Base-by-base conservation (phyloP, 805 yeast genomes). In the Yarrowia sp. region DNA sequence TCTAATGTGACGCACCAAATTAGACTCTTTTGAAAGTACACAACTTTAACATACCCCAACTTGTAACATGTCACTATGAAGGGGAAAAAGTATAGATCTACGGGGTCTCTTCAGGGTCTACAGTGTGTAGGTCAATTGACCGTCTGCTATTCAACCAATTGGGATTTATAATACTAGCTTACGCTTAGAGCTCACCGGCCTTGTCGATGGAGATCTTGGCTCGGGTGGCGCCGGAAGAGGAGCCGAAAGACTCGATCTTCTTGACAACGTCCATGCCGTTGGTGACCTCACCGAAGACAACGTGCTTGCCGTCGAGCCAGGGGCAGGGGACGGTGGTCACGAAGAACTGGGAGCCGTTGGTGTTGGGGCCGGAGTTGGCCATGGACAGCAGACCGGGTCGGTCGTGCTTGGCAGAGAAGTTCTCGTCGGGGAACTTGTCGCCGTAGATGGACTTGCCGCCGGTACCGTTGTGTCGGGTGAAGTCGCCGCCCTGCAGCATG, bases 351-450 rank as follows among this genome's bases (percentile, higher is more conserved):
- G 97, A 92, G 70, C 98, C 98, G 83, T 94, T 94, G 83, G 98
- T 91, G 88, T 92, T 91, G 81, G 97, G 97, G 75, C 98, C 98
- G 73, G 98, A 96, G 80, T 94, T 94, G 80, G 98, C 98, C 98
- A 94, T 94, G 72, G 97, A 91, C 77, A 91, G 81, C 81, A 89
- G 82, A 86, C 92, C 85, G 85, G 96, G 88, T 81, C 87, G 84
- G 83, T 83, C 82, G 85, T 94, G 98, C 77, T 80, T 88, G 83
- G 83, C 82, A 77, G 76, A 72, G 81, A 83, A 76, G 87, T 89
- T 91, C 83, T 92, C 98, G 78, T 92, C 97, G 8, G 83, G 83
- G 77, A 92, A 88, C 76, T 83, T 83, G 71, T 81, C 82, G 49
- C 97, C 97, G 79, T 87, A 90, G 74, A 91, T 88, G 48, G 97